Base-by-base conservation (phyloP, 768 basidiomycete species). In the Gymnopilus junonius region DNA sequence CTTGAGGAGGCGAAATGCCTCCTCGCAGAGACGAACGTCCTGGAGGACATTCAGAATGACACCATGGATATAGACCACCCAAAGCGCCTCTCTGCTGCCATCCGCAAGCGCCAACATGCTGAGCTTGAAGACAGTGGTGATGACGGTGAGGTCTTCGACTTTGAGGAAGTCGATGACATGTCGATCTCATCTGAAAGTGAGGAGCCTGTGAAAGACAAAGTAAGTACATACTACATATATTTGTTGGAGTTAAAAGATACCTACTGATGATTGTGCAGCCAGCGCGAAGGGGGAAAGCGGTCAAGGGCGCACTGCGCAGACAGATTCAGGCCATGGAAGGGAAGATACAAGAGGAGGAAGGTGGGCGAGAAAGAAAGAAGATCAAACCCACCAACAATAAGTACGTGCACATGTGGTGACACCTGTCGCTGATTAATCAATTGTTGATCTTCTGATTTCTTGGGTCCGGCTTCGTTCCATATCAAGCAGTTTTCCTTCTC, bases 131-230 rank as follows among this genome's bases (percentile, higher is more conserved):
- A 32, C 20, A 31, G 1, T 37, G 54, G 57, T 20, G 61, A 57
- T 23, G 66, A 58, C 17, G 53, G n/a, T 14, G 55, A 62, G 37
- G 17, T 20, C 34, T 65, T 64, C 46, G 60, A 67, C 39, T 35
- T 61, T 10, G 20, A 48, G 4, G 48, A 55, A n/a, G 54, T 42
- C 21, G 59, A 63, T 21, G 59, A 23, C 3, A 45, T 34, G 51
- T 8, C 48, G 45, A 17, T 27, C 55, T 17, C 32, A 29, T 42
- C 40, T n/a, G 40, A 42, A 3, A 17, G n/a, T 42, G 40, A 42
- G n/a, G 17, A n/a, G 8, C 3, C 40, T 42, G n/a, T n/a, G 21
- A 20, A 42, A 2, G 40, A n/a, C 17, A 17, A 7, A n/a, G 40
- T 42, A 1, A 3, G 40, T n/a, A 4, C 8, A 2, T 8, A 7